phyloP scores from a whole-genome alignment of 1,284 basidiomycete genomes.

The Somion occarium region DNA sequence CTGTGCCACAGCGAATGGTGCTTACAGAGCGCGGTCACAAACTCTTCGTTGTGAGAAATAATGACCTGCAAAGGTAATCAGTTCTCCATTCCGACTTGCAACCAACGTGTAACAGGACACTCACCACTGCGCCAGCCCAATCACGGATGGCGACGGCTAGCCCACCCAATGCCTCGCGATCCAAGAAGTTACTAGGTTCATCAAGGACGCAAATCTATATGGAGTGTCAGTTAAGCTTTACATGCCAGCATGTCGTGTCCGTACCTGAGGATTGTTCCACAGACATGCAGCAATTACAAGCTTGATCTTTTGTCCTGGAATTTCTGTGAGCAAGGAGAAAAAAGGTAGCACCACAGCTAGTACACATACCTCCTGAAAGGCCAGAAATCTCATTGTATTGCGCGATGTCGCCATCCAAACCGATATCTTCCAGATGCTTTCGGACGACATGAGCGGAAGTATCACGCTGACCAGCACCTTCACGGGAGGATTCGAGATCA shows the following conservation, averaged over 20 bases:
- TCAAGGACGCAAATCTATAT: conserved; percentile 75
- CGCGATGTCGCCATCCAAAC: conserved; percentile 94
- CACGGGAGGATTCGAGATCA: conserved; percentile 92
- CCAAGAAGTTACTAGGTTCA: conserved; percentile 98
- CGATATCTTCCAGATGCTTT: conserved; percentile 91
- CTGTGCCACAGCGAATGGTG: conserved; percentile 5
- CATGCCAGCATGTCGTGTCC: conserved; percentile 4
- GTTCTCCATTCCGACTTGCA: conserved; percentile 14
- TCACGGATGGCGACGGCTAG: conserved; percentile 94
- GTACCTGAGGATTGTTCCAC: conserved; percentile 91
- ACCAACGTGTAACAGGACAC: conserved; percentile 19
- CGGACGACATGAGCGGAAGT: conserved; percentile 77
- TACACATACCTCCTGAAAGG: conserved; percentile 68
- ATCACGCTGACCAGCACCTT: conserved; percentile 87
- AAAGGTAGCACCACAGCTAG: conserved; percentile 3
- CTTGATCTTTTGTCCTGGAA: conserved; percentile 90
- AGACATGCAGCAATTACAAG: conserved; percentile 92
- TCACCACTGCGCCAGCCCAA: conserved; percentile 92
- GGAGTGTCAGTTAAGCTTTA: background rate
- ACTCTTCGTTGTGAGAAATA: conserved; percentile 95
- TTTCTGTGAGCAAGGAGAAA: conserved; percentile 3
- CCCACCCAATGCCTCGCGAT: conserved; percentile 86
- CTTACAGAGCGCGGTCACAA: conserved; percentile 82
- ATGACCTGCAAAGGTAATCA: conserved; percentile 57
- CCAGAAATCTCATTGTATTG: conserved; percentile 96